Evolutionary conservation across 1,284 basidiomycete genomes (phyloP).

Genomic region (Cutaneotrichosporon mucoides): DNA sequence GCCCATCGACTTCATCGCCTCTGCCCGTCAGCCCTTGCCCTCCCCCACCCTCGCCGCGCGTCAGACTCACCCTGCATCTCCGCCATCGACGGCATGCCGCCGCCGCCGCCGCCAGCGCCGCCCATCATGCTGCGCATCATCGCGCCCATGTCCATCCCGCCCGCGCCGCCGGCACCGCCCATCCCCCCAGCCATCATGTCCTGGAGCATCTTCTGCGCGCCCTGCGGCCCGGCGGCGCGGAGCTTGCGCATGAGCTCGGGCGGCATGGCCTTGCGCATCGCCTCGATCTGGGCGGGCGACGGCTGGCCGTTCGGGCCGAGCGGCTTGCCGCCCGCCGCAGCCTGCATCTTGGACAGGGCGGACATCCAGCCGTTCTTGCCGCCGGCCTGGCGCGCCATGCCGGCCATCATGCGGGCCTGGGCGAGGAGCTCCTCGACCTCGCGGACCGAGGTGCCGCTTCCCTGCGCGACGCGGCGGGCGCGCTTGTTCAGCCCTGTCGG

Average conservation of each 20-base stretch:
- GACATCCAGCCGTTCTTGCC: slow-evolving; percentile 92
- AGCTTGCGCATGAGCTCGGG: slow-evolving; percentile 82
- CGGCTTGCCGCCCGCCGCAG: slow-evolving; percentile 75
- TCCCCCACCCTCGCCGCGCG: too few species aligned
- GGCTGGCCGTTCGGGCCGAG: slow-evolving; percentile 81
- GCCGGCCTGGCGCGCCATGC: slow-evolving; percentile 94
- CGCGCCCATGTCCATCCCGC: slow-evolving; percentile 66
- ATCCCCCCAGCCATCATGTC: slow-evolving; percentile 77
- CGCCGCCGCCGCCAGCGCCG: slow-evolving; percentile 31
- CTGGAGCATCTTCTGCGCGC: slow-evolving; percentile 94
- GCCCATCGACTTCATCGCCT: slow-evolving; percentile 83
- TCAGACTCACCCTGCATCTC: slow-evolving; percentile 41
- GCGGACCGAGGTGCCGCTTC: slow-evolving; percentile 91
- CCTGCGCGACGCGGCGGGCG: slow-evolving; percentile 81
- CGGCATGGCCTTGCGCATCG: slow-evolving; percentile 83
- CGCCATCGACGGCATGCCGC: slow-evolving; percentile 49
- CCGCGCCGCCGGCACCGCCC: slow-evolving; percentile 12
- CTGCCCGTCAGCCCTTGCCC: slow-evolving; percentile 1
- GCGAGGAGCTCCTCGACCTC: slow-evolving; percentile 95
- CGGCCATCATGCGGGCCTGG: slow-evolving; percentile 95
- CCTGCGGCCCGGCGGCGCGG: slow-evolving; percentile 65
- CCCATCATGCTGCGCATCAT: slow-evolving; percentile 51
- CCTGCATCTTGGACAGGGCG: slow-evolving; percentile 85
- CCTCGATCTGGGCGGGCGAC: slow-evolving; percentile 83
- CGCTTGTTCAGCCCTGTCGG: slow-evolving; percentile 78